These are phyloP conservation scores for Polysphondylium violaceum DNA, from an alignment of 78 protist genomes.

Conservation along the genomic window DNA sequence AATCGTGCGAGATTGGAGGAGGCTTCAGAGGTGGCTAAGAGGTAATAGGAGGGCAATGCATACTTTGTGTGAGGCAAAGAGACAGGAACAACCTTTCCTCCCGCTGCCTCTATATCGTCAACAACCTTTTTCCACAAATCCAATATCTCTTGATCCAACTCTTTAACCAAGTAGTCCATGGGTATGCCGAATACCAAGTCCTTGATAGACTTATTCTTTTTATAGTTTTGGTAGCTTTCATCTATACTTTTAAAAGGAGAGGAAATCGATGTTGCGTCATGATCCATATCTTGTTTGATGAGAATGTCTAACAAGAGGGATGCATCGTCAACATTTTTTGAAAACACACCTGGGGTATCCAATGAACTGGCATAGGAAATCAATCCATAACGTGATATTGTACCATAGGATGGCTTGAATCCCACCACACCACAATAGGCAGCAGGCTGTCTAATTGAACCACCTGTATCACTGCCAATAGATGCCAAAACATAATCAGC, in stretches of 20 bases:
- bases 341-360: slow-evolving; percentile 84
- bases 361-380: slow-evolving; percentile 86
- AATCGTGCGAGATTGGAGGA: slow-evolving; percentile 86
- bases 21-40: slow-evolving; percentile 92
- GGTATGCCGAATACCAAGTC: slow-evolving; percentile 65
- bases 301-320: slow-evolving; percentile 55
- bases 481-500: slow-evolving; percentile 22
- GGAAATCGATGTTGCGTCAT: slow-evolving; percentile 62
- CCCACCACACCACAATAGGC: slow-evolving; percentile 89
- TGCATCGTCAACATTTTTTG: slow-evolving; percentile 56
- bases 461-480: slow-evolving; percentile 90
- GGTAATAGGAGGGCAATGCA: slow-evolving; percentile 86
- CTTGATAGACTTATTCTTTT: background rate
- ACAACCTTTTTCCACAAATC: slow-evolving; percentile 74
- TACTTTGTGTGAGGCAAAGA: slow-evolving; percentile 69
- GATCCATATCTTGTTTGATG: slow-evolving; percentile 28
- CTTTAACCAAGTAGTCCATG: slow-evolving; percentile 78
- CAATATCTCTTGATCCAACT: slow-evolving; percentile 62
- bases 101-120: slow-evolving; percentile 38
- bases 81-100: slow-evolving; percentile 78
- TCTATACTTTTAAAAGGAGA: background rate
- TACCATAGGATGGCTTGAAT: slow-evolving; percentile 91
- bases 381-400: slow-evolving; percentile 81
- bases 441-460: slow-evolving; percentile 88
- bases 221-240: background rate